Base-by-base conservation (phyloP, 192 early-diverging fungal genomes). In the Podila epicladia region DNA sequence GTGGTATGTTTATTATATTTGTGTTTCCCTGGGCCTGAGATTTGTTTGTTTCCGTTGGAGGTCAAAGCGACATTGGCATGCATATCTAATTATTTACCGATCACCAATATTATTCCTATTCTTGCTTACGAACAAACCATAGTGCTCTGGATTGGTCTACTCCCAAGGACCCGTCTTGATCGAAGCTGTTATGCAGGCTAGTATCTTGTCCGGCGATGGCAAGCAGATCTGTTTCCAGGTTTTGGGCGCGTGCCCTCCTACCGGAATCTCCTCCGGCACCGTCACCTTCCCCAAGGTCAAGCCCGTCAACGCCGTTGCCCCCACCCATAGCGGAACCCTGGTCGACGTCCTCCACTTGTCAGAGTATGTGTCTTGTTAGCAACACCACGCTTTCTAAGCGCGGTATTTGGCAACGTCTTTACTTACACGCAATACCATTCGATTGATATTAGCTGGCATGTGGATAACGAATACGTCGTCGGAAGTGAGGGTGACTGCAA, bases 61-160 rank as follows among this genome's bases (percentile, higher is more conserved):
- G 55, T 33, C 55, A 41, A 59, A 38, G 67, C 48, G 55, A 12
- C 50, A 31, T 41, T 26, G 17, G n/a, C 41, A 12, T 12, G 22
- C 13, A 50, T 32, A 55, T 55, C 20, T 67, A 58, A 60, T 31
- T 53, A 37, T 64, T 31, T 19, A 62, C 29, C 31, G 41, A 45
- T 45, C 29, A 20, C 31, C 28, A n/a, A 3, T 74, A 6, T 62
- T 33, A 48, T 58, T 12, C 49, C 29, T 11, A 37, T 9, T 65
- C 11, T 57, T 38, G 49, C 60, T 55, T 24, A 55, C 24, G 24
- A 55, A n/a, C 20, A 55, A 55, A 0, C 6, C 20, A 26, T 55
- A 87, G 86, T 88, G 87, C 72, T 59, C 82, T 60, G 87, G 87
- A 57, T 41, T 85, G 20, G 75, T 88, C n/a, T 73, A 75, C 60